Conservation (phyloP, 164 flowering plant genomes). For the Nelumbo lutea region DNA sequence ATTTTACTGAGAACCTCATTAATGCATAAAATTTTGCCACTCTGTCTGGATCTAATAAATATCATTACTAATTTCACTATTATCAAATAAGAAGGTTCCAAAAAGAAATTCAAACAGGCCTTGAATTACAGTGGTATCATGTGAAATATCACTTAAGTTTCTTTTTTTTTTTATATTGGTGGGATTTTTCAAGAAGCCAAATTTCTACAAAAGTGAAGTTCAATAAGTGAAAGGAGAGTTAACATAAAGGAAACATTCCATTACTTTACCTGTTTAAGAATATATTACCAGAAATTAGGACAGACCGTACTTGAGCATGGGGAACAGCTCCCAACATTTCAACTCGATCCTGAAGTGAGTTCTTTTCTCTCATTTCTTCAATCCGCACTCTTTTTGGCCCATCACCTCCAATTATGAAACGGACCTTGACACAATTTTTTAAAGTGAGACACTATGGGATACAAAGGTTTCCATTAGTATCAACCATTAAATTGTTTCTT, state of each 20-base stretch:
- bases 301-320: conserved; percentile 88
- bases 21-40: no score
- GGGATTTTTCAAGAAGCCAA: background rate
- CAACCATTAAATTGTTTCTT: background rate
- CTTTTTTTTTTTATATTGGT: no score
- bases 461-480: background rate
- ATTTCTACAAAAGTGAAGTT: background rate
- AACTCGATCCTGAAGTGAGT: conserved; percentile 91
- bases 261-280: conserved; percentile 74
- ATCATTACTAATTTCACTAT: no score
- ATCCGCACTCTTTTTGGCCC: conserved; percentile 92
- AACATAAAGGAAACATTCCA: conserved; percentile 1
- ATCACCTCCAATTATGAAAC: conserved; percentile 95
- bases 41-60: no score
- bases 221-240: background rate
- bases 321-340: conserved; percentile 99
- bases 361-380: conserved; percentile 97
- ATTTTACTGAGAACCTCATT: no score
- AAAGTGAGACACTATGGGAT: background rate
- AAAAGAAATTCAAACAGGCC: no score
- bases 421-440: conserved; percentile 47
- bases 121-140: no score
- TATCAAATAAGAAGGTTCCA: no score
- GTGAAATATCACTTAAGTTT: no score
- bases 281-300: conserved; percentile 81